phyloP scores from a whole-genome alignment of 805 yeast species.

The Ascoidea asiatica region DNA sequence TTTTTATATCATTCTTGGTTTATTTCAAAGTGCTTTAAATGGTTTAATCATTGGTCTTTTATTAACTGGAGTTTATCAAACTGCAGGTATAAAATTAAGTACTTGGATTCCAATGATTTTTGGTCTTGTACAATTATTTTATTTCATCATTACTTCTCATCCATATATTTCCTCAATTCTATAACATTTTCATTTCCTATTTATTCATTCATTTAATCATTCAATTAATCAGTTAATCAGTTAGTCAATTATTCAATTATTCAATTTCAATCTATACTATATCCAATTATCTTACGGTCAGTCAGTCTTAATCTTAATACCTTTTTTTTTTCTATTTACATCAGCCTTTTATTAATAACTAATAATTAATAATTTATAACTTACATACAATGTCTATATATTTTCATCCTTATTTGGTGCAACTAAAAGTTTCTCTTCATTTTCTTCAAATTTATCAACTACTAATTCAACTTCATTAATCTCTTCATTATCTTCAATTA shows the following conservation, averaged over 20 bases:
- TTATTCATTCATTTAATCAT: not conserved
- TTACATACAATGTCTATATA: too few species aligned
- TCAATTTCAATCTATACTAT: too few species aligned
- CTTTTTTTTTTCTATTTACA: not conserved
- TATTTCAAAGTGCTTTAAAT: not conserved
- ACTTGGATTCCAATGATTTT: not conserved
- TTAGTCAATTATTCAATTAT: too few species aligned
- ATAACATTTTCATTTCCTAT: too few species aligned
- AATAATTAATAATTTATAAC: too few species aligned
- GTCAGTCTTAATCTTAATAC: not conserved
- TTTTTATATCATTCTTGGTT: not conserved
- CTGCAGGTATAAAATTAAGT: not conserved
- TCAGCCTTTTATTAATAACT: not conserved
- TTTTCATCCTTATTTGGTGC: not conserved
- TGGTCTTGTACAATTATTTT: not conserved
- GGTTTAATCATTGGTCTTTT: not conserved
- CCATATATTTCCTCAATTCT: not conserved
- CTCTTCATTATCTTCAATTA: not conserved
- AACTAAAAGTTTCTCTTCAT: not conserved
- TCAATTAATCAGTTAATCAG: too few species aligned
- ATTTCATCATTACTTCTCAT: not conserved
- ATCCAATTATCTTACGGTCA: too few species aligned
- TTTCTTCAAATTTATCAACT: not conserved
- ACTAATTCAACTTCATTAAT: not conserved
- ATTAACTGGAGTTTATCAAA: not conserved